These are phyloP conservation scores for Diaporthe sp. DNA, from an alignment of 2,329 filamentous ascomycete genomes.

Conservation along the genomic window DNA sequence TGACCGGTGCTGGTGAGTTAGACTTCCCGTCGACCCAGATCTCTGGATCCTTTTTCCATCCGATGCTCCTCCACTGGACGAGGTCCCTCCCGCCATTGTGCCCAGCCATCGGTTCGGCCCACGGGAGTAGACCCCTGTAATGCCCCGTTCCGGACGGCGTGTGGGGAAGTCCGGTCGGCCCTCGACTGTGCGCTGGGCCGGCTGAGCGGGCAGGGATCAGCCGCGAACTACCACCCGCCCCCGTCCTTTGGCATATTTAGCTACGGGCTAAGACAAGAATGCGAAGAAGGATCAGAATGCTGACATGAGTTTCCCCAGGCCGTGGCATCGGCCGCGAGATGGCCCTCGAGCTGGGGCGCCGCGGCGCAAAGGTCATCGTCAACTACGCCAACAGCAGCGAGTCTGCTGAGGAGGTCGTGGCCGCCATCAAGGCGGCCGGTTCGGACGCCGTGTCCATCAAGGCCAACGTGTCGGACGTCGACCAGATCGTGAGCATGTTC, in stretches of 20 bases:
- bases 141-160: constrained; percentile 8
- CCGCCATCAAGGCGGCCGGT: constrained; percentile 72
- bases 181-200: background rate
- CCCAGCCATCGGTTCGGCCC: background rate
- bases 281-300: background rate
- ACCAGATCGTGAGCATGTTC: constrained; percentile 72
- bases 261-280: too few species aligned
- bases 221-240: background rate
- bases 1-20: constrained; percentile 51
- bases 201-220: constrained; percentile 6
- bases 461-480: constrained; percentile 74
- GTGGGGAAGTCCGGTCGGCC: constrained; percentile 27
- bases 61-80: background rate
- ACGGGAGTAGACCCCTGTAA: background rate
- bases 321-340: constrained; percentile 75
- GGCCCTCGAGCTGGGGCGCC: constrained; percentile 72
- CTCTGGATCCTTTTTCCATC: background rate
- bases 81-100: background rate
- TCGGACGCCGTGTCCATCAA: constrained; percentile 72
- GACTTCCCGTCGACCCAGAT: background rate
- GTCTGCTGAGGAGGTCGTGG: constrained; percentile 73
- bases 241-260: background rate
- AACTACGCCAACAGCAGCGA: constrained; percentile 75
- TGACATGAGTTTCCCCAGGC: constrained; percentile 46
- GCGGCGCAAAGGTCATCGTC: constrained; percentile 73